phyloP scores from a whole-genome alignment of 257 asterid genomes.

The Solanum habrochaites region DNA sequence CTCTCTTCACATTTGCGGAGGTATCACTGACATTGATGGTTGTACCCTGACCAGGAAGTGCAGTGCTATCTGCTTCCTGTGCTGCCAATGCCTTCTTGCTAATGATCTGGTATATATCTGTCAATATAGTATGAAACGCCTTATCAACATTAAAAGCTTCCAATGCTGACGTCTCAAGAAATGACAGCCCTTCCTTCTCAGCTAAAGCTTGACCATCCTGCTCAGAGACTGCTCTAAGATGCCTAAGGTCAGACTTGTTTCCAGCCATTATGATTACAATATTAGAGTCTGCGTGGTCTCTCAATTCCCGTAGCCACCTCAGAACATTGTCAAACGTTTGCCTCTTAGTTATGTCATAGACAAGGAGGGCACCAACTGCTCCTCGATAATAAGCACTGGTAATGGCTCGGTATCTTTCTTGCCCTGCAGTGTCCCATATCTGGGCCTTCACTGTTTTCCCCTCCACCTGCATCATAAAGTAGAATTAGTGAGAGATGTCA shows the following conservation, averaged over 20 bases:
- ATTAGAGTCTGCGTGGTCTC: slow-evolving; percentile 78
- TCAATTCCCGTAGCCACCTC: slow-evolving; percentile 77
- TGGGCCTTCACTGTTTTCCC: slow-evolving; percentile 80
- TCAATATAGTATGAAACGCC: slow-evolving; percentile 61
- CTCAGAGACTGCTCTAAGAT: slow-evolving; percentile 61
- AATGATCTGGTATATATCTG: slow-evolving; percentile 53
- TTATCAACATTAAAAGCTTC: slow-evolving; percentile 60
- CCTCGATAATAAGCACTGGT: slow-evolving; percentile 86
- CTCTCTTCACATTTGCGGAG: slow-evolving; percentile 36
- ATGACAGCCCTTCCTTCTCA: slow-evolving; percentile 75
- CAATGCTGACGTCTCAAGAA: slow-evolving; percentile 69
- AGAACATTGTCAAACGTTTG: slow-evolving; percentile 68
- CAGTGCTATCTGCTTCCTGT: slow-evolving; percentile 53
- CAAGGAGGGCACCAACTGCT: slow-evolving; percentile 78
- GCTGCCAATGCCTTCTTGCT: slow-evolving; percentile 90
- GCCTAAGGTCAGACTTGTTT: slow-evolving; percentile 73
- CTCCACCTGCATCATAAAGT: slow-evolving; percentile 36
- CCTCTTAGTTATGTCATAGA: slow-evolving; percentile 66
- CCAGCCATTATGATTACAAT: slow-evolving; percentile 76
- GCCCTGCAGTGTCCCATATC: slow-evolving; percentile 87
- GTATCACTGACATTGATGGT: slow-evolving; percentile 51
- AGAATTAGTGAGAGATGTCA: neutral
- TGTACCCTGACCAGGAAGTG: slow-evolving; percentile 55
- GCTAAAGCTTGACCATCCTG: slow-evolving; percentile 60
- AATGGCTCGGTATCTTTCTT: slow-evolving; percentile 75